Base-by-base conservation (phyloP, 2,329 filamentous ascomycete species). In the Penicillium sp. region DNA sequence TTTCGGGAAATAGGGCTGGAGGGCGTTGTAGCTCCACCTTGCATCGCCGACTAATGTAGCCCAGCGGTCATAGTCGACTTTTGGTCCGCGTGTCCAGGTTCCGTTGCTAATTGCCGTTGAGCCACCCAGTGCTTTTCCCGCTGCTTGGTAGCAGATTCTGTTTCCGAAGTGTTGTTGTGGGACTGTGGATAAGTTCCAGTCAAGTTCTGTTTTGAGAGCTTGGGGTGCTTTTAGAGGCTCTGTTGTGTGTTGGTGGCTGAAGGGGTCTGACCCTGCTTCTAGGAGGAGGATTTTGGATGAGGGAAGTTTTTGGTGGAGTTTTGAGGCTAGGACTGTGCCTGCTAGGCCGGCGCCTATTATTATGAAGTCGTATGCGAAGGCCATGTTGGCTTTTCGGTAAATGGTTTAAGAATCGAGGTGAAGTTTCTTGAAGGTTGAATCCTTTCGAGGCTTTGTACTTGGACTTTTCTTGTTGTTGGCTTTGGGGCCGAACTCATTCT, bases 201-300 rank as follows among this genome's bases (percentile, higher is more conserved):
- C 50, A 21, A 44, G 19, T 14, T 45, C 14, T 8, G 41, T 13
- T 3, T 26, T 16, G n/a, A 14, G 45, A 5, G 29, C 16, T 3
- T 9, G 29, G 0, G 29, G 29, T 11, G 29, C 16, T 19, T 21
- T 31, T 14, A 22, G 21, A 13, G 29, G 29, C 9, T 27, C 29
- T 11, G 27, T 19, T 11, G 47, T 49, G 6, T 22, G 11, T 11
- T 19, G 57, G 16, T 59, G 43, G 48, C 51, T 14, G 13, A 51
- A 54, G 1, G 58, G 63, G 48, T 75, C 65, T 0, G 65, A 54
- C 0, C 71, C 73, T n/a, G 69, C 68, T 58, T 76, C 73, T 13
- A 73, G 58, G 3, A 76, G 48, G 4, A 67, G 39, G n/a, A 74
- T 68, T 1, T 53, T 57, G 2, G 68, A 48, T 0, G 50, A 31